Evolutionary conservation across 2,329 filamentous ascomycete genomes (phyloP).

Genomic region (Aspergillus candidus): DNA sequence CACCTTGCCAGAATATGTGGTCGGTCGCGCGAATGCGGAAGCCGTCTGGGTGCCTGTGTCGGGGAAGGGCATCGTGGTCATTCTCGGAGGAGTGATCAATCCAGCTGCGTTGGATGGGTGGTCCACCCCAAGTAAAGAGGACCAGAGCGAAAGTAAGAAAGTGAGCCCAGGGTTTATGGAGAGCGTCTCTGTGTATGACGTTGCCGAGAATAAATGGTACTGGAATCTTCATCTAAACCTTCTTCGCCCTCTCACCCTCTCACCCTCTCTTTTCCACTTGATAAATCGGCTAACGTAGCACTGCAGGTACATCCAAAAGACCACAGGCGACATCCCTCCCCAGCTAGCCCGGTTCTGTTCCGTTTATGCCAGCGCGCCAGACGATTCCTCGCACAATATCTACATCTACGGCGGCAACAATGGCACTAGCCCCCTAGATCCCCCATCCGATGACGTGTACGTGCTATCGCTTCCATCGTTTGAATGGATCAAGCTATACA

Average conservation of each 20-base stretch:
- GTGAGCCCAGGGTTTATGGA: constrained; percentile 33
- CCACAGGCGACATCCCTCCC: constrained; percentile 32
- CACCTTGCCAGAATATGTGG: constrained; percentile 46
- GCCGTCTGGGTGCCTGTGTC: constrained; percentile 55
- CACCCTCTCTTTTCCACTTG: no score
- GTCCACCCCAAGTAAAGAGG: not conserved
- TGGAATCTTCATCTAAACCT: no score
- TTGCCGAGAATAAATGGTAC: constrained; percentile 23
- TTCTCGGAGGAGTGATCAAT: constrained; percentile 33
- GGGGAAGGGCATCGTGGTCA: constrained; percentile 31
- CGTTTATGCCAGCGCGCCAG: constrained; percentile 33
- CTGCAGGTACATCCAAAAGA: constrained; percentile 38
- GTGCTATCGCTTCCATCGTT: constrained; percentile 44
- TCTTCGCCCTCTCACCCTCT: no score
- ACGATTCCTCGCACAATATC: constrained; percentile 42
- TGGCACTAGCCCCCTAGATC: constrained; percentile 21
- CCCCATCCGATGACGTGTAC: constrained; percentile 40
- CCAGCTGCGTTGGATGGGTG: constrained; percentile 13
- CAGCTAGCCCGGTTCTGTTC: constrained; percentile 37
- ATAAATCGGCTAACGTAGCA: constrained; percentile 1
- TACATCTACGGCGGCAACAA: constrained; percentile 47
- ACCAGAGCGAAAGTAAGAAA: constrained; percentile 13
- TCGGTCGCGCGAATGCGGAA: constrained; percentile 57
- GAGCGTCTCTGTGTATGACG: constrained; percentile 34
- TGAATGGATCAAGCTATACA: constrained; percentile 38